These are phyloP conservation scores for Colletotrichum trifolii DNA, from an alignment of 2,329 filamentous ascomycete genomes.

Conservation along the genomic window DNA sequence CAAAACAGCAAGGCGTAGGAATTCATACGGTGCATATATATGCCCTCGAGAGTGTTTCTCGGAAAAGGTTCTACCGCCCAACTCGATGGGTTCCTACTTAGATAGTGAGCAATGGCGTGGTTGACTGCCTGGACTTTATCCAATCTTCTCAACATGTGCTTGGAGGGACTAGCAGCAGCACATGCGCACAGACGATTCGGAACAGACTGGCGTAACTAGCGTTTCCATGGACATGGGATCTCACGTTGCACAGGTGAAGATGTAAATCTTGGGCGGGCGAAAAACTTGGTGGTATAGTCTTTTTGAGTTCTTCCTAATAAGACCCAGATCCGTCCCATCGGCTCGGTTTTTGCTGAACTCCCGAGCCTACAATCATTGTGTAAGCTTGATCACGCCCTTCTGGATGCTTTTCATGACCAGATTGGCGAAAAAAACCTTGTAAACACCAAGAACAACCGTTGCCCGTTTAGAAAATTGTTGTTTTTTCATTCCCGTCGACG, in stretches of 20 bases:
- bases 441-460: slow-evolving; percentile 37
- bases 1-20: slow-evolving; percentile 10
- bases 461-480: slow-evolving; percentile 33
- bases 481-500: slow-evolving; percentile 37
- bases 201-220: not conserved
- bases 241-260: not conserved
- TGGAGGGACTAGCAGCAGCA: no score
- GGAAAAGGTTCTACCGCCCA: no score
- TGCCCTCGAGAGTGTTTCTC: no score
- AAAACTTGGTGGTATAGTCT: slow-evolving; percentile 38
- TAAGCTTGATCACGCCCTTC: slow-evolving; percentile 28
- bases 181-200: not conserved
- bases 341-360: slow-evolving; percentile 24
- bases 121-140: no score
- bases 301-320: slow-evolving; percentile 37
- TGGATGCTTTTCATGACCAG: slow-evolving; percentile 26
- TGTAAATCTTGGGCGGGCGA: slow-evolving; percentile 24
- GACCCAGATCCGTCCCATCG: slow-evolving; percentile 33
- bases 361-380: slow-evolving; percentile 23
- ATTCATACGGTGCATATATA: not conserved
- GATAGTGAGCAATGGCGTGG: no score
- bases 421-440: slow-evolving; percentile 34
- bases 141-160: no score
- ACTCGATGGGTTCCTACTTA: no score
- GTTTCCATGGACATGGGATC: no score